Conservation (phyloP, 768 basidiomycete genomes). For the Tulasnella sp. region DNA sequence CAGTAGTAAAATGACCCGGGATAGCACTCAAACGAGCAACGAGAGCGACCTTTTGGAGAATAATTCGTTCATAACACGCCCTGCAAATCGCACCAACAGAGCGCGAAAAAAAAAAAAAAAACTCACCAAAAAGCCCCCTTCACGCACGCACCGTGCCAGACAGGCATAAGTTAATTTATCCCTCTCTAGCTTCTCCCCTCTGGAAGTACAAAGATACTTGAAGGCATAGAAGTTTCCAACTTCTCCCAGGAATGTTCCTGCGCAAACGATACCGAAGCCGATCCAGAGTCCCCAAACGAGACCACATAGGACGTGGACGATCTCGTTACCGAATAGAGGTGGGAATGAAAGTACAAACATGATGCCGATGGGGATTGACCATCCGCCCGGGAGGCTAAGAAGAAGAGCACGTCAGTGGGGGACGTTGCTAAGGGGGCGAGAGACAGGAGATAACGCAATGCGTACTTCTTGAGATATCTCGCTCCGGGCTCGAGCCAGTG, state of each 20-base stretch:
- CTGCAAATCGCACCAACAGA: constrained; percentile 17
- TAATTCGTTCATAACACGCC: constrained; percentile 21
- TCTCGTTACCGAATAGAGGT: constrained; percentile 88
- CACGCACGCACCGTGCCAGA: constrained; percentile 52
- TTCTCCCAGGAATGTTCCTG: constrained; percentile 77
- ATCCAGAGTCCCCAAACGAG: constrained; percentile 82
- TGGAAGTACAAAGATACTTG: constrained; percentile 63
- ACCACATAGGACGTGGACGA: constrained; percentile 78
- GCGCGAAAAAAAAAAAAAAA: constrained; percentile 8
- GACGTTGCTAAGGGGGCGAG: neutral
- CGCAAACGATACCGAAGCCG: constrained; percentile 79
- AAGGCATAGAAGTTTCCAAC: constrained; percentile 55
- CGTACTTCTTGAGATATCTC: constrained; percentile 52
- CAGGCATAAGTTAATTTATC: constrained; percentile 39
- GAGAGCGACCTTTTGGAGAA: constrained; percentile 41
- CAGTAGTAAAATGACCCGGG: constrained; percentile 85
- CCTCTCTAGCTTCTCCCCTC: constrained; percentile 65
- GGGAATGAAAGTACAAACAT: constrained; percentile 82
- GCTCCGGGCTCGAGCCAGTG: constrained; percentile 56
- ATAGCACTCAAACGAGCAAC: constrained; percentile 72
- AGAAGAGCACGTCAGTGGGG: constrained; percentile 1
- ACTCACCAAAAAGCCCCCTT: constrained; percentile 66
- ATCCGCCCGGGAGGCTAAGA: constrained; percentile 38
- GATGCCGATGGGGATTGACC: constrained; percentile 69
- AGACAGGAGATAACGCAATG: constrained; percentile 3